A percentile compares a stretch with the other conserved stretches of the same genome.
These are phyloP conservation scores for Aspergillus eucalypticola DNA, from an alignment of 2,329 filamentous ascomycete species.

Conservation along the genomic window DNA sequence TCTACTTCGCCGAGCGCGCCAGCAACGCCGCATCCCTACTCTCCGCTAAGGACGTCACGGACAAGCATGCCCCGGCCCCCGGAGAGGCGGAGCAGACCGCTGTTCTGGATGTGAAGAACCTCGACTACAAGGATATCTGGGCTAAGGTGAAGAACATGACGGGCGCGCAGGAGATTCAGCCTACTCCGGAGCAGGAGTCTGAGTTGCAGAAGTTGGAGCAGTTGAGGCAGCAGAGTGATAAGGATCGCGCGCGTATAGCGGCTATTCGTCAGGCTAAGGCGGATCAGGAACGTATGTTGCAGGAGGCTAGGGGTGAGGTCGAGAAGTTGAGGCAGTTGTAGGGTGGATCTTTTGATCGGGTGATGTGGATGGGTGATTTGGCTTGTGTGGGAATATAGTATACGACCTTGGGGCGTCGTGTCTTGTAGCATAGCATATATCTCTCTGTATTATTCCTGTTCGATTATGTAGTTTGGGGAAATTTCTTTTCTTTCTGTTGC, in stretches of 20 bases:
- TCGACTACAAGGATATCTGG: conserved; percentile 46
- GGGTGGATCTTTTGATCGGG: conserved; percentile 8
- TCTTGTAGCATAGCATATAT: conserved; percentile 29
- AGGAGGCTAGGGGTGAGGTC: conserved; percentile 46
- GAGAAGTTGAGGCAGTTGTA: conserved; percentile 43
- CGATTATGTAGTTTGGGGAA: conserved; percentile 24
- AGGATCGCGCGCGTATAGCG: conserved; percentile 41
- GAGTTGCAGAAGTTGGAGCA: conserved; percentile 39
- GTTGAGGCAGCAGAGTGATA: conserved; percentile 37
- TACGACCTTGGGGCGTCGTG: conserved; percentile 13
- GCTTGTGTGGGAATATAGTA: conserved; percentile 5
- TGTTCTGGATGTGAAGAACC: conserved; percentile 42
- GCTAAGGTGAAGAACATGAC: conserved; percentile 44
- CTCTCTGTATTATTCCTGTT: conserved; percentile 10
- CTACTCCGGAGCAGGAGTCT: conserved; percentile 36
- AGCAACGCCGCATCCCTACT: conserved; percentile 31
- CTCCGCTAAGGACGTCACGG: conserved; percentile 23
- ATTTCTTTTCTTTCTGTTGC: neutral
- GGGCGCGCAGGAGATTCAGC: conserved; percentile 38
- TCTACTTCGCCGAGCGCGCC: conserved; percentile 43
- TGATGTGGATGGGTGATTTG: neutral
- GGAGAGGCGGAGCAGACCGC: conserved; percentile 34
- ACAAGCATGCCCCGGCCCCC: conserved; percentile 38
- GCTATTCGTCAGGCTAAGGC: conserved; percentile 45
- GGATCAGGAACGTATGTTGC: conserved; percentile 48